Evolutionary conservation across 140 eudicot species (phyloP).

Genomic region (Senecio squalidus): DNA sequence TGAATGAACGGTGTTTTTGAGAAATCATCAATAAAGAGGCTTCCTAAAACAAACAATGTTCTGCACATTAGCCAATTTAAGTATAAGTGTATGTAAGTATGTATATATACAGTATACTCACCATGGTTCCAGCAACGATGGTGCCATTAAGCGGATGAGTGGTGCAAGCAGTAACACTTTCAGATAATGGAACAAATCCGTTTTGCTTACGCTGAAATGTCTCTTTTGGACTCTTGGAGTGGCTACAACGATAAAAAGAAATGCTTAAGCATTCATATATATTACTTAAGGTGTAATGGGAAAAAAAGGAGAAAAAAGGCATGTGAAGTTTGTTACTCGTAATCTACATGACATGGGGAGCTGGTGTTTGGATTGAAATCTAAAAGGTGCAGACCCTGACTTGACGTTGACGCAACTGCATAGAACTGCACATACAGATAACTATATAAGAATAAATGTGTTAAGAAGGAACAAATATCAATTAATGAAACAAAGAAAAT

Average conservation of each 20-base stretch:
- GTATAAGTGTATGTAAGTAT: no score
- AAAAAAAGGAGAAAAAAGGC: not conserved
- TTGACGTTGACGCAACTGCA: conserved; percentile 67
- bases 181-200: conserved; percentile 48
- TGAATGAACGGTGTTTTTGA: no score
- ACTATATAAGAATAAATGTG: not conserved
- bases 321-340: conserved; percentile 43
- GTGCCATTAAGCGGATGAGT: conserved; percentile 70
- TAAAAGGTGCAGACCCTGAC: conserved; percentile 62
- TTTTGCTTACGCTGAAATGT: conserved; percentile 39
- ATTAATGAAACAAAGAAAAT: no score
- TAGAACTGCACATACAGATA: conserved; percentile 49
- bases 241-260: conserved; percentile 37
- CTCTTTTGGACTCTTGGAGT: conserved; percentile 25
- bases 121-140: conserved; percentile 87
- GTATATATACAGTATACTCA: conserved; percentile 19
- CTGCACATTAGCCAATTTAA: no score
- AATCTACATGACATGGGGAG: conserved; percentile 92
- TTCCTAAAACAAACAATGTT: no score
- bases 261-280: not conserved
- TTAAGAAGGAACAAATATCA: not conserved
- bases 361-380: conserved; percentile 69
- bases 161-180: conserved; percentile 67
- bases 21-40: no score
- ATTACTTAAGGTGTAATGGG: not conserved